phyloP scores from a whole-genome alignment of 2,329 filamentous ascomycete genomes.

The Paecilomyces dactylethromorphus region DNA sequence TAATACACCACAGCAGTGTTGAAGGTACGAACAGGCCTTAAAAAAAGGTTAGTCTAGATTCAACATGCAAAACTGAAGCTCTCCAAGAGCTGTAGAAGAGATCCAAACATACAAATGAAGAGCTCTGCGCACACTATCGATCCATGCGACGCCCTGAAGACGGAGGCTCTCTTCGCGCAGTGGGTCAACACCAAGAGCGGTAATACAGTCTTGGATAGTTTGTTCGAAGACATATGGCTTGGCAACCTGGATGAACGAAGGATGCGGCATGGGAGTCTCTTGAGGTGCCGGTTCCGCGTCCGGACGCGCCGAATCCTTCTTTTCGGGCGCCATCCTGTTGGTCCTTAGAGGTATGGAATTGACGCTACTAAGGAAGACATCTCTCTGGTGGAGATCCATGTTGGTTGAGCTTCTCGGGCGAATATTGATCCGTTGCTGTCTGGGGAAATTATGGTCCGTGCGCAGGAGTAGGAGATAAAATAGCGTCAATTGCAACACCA shows the following conservation, averaged over 20 bases:
- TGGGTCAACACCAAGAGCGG: constrained; percentile 63
- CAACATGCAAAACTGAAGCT: neutral
- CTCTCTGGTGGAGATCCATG: neutral
- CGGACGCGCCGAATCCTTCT: neutral
- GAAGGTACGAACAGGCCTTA: constrained; percentile 80
- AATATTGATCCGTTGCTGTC: neutral
- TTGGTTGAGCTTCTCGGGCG: neutral
- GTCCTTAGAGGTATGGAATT: neutral
- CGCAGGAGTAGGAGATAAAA: neutral
- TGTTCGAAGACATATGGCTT: constrained; percentile 79
- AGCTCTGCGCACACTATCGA: constrained; percentile 73
- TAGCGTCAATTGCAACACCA: neutral
- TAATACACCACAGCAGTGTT: constrained; percentile 89
- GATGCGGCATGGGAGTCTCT: constrained; percentile 46
- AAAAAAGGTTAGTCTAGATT: constrained; percentile 3
- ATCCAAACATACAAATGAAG: constrained; percentile 63
- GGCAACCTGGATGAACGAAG: constrained; percentile 58
- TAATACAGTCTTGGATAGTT: constrained; percentile 66
- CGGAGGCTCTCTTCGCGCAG: constrained; percentile 74
- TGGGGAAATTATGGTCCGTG: neutral
- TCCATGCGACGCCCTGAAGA: constrained; percentile 80
- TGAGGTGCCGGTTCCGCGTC: neutral
- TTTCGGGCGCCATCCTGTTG: constrained; percentile 1
- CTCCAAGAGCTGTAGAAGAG: constrained; percentile 1
- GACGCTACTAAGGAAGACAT: neutral